Evolutionary conservation across 306 rosid genomes (phyloP), one percentile per base, ranked within the genome.

Genomic region (Clitoria ternatea): DNA sequence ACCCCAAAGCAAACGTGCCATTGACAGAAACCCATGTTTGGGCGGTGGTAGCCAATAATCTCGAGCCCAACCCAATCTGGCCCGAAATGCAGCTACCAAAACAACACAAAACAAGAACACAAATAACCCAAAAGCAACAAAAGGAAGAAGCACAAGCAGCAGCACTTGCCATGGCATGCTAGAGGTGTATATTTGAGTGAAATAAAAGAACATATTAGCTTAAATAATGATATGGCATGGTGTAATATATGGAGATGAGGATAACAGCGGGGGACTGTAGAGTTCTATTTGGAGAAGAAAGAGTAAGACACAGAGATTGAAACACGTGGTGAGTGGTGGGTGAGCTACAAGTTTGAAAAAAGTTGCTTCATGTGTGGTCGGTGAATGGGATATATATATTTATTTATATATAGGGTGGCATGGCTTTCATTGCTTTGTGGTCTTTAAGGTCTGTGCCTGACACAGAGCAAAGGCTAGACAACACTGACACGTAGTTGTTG

Each of bases 1-100:
- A 94, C 20, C 98, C 98, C 42, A 94, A 79, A 27, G 94, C 96
- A 77, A 94, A 94, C 5, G 98, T 94, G 7, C 92, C 82, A 81
- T 94, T 89, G 3, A 85, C 88, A 2, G 98, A 94, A 69, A 84
- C 47, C 91, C 97, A 82, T 0, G 73, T 32, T 60, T 69, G 82
- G 73, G 81, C 74, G 27, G 71, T 66, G 42, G 79, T 65, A n/a
- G 98, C 92, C 70, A 75, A 12, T 75, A 94, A 75, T 57, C 79
- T 84, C 7, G 95, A 80, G 5, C 95, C 86, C 76, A 90, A 66
- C 37, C 72, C 80, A 64, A 90, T 72, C 48, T 79, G 89, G 37
- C 67, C 70, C 17, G 85, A 88, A 75, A 42, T 69, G 69, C 83
- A 68, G 29, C 47, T 54, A 36, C 15, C 30, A 13, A 84, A 43